These are phyloP conservation scores for Solanum lycopersicoides DNA, from an alignment of 257 asterid genomes.

Conservation along the genomic window DNA sequence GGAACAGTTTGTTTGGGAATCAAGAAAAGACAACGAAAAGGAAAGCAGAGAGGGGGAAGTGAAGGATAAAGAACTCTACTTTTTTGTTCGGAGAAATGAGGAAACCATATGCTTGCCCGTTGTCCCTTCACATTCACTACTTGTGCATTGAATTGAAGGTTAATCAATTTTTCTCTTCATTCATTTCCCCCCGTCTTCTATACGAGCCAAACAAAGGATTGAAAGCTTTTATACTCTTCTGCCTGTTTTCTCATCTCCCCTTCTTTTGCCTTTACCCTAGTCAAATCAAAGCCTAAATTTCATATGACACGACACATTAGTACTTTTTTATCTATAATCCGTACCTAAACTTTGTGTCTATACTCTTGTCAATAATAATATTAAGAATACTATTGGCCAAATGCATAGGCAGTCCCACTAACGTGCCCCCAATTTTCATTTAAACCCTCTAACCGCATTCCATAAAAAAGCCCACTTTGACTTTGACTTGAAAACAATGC, in stretches of 20 bases:
- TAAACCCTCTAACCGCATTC: not conserved
- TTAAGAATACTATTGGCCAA: not conserved
- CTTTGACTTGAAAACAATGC: not conserved
- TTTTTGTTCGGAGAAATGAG: not conserved
- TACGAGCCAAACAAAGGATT: not conserved
- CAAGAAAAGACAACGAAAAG: not conserved
- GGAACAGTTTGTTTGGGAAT: not conserved
- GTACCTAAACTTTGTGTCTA: not conserved
- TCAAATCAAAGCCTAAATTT: not conserved
- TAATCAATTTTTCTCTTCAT: not conserved
- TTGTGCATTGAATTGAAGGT: not conserved
- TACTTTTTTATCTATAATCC: not conserved
- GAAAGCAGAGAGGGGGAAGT: not conserved
- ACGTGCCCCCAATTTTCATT: not conserved
- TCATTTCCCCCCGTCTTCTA: not conserved
- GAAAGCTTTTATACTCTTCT: not conserved
- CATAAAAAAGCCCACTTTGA: not conserved
- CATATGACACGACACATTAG: not conserved
- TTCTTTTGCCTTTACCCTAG: not conserved
- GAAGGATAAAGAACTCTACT: not conserved
- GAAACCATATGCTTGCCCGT: not conserved
- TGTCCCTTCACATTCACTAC: not conserved
- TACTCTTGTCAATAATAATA: not conserved
- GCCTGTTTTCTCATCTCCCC: not conserved
- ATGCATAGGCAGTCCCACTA: not conserved